A percentile compares a stretch with the other conserved stretches of the same genome.
Conservation (phyloP, 2,329 filamentous ascomycete genomes). For the Meredithiella fracta region DNA sequence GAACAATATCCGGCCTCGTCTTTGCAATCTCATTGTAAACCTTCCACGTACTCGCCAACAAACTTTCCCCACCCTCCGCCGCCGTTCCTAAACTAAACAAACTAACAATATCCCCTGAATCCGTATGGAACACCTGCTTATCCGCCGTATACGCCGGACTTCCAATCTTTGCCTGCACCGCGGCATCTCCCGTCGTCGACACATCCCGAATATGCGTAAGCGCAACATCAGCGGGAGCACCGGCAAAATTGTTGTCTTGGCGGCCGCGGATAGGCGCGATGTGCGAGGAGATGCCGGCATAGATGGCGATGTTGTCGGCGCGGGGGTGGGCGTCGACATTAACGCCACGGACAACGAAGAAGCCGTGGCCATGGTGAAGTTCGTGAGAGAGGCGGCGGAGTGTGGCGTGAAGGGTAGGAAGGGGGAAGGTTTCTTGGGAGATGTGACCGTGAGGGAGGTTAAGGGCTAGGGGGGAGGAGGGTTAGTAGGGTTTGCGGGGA, state of each 20-base stretch:
- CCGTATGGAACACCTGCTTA: constrained; percentile 43
- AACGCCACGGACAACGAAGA: constrained; percentile 44
- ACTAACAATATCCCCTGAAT: constrained; percentile 36
- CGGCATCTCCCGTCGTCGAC: constrained; percentile 12
- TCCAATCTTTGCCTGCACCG: constrained; percentile 6
- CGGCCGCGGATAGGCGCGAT: constrained; percentile 36
- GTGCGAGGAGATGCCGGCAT: constrained; percentile 42
- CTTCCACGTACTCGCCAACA: constrained; percentile 35
- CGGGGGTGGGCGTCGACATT: constrained; percentile 33
- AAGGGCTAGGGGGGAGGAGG: neutral
- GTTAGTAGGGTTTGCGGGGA: neutral
- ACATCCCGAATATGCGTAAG: constrained; percentile 37
- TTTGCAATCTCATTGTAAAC: constrained; percentile 45
- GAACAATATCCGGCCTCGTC: constrained; percentile 39
- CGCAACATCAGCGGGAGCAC: constrained; percentile 28
- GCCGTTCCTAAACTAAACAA: constrained; percentile 37
- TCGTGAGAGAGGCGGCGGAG: constrained; percentile 31
- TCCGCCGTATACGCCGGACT: constrained; percentile 8
- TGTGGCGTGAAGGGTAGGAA: constrained; percentile 31
- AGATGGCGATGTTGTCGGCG: constrained; percentile 43
- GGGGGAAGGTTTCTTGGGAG: constrained; percentile 26
- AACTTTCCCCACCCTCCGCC: constrained; percentile 33
- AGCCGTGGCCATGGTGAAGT: constrained; percentile 41
- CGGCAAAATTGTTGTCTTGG: constrained; percentile 30
- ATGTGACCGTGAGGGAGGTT: constrained; percentile 2